Base-by-base conservation (phyloP, 176 grass and related monocot species). In the Aegilops tauschii region DNA sequence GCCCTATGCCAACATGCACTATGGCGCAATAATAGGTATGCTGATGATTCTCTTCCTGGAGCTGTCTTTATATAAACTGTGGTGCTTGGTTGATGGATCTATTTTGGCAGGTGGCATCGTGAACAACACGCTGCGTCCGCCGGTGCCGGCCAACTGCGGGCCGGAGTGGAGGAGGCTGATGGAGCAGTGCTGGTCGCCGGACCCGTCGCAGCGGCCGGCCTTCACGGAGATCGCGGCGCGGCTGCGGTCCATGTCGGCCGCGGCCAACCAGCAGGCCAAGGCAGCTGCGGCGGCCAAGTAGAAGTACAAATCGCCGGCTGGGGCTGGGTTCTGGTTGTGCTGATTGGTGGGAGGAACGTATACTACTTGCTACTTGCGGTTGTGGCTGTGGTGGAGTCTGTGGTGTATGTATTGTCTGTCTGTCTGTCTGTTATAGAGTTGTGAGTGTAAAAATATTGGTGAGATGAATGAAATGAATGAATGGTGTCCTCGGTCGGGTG, bases 141-240 rank as follows among this genome's bases (percentile, higher is more conserved):
- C 67, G 0, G 85, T 96, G 83, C 89, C 94, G 35, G 81, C 18
- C 13, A 88, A 88, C 25, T 96, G 94, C 10, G 85, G 93, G 21
- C 85, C 70, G 7, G 81, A 90, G 31, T 96, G 91, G 94, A 86
- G 85, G 39, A 67, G 75, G 34, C 73, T 96, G 61, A 96, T 96
- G 94, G 89, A 96, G 44, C 84, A 88, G 45, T 93, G 92, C 56
- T 96, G 94, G 90, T 89, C 95, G 17, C 95, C 91, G 1, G 93
- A 97, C 47, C 95, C 95, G 3, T 30, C 76, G 21, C 89, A 90
- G 73, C 93, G 95, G 17, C 95, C 95, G 8, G 87, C 89, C 3
- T 98, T 98, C 79, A 91, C 93, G 9, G 93, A 95, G 86, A 93
- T 98, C 31, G 95, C 95, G 47, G 88, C 71, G 11, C 76, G 89